phyloP scores from a whole-genome alignment of 306 rosid genomes.

The Lotus japonicus region DNA sequence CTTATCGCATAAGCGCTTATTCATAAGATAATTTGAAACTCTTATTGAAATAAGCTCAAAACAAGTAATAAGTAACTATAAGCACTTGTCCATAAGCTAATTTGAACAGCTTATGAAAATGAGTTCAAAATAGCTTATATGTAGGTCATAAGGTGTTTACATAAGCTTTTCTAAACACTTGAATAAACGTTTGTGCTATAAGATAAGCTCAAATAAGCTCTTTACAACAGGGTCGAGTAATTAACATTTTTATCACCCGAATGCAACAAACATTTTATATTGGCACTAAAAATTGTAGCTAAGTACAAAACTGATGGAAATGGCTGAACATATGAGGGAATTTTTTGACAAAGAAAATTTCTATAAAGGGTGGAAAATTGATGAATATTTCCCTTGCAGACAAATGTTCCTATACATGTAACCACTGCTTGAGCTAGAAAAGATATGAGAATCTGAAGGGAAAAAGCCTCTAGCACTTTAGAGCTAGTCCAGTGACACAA shows the following conservation, averaged over 20 bases:
- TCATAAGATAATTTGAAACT: no score
- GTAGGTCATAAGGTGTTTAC: no score
- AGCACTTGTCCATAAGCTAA: no score
- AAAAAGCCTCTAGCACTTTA: conserved; percentile 1
- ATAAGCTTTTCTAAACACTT: no score
- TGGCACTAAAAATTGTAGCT: not conserved
- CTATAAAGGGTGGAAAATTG: not conserved
- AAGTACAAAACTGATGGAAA: not conserved
- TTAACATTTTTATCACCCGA: not conserved
- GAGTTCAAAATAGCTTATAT: no score
- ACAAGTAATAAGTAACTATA: no score
- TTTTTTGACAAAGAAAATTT: not conserved
- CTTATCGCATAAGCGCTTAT: no score
- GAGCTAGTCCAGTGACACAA: not conserved
- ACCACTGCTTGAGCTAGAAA: not conserved
- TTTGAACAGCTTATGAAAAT: no score
- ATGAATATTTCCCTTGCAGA: not conserved
- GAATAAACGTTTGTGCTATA: no score
- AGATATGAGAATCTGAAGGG: not conserved
- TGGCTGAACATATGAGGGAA: not conserved
- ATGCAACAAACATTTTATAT: not conserved
- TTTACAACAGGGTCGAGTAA: not conserved
- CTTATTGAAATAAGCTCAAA: no score
- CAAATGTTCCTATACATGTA: not conserved
- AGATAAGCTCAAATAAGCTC: no score